Percentiles rank a stretch among this genome's conserved stretches.
These are phyloP conservation scores for Penicillium alfredii DNA, from an alignment of 495 filamentous ascomycete genomes.

Conservation along the genomic window DNA sequence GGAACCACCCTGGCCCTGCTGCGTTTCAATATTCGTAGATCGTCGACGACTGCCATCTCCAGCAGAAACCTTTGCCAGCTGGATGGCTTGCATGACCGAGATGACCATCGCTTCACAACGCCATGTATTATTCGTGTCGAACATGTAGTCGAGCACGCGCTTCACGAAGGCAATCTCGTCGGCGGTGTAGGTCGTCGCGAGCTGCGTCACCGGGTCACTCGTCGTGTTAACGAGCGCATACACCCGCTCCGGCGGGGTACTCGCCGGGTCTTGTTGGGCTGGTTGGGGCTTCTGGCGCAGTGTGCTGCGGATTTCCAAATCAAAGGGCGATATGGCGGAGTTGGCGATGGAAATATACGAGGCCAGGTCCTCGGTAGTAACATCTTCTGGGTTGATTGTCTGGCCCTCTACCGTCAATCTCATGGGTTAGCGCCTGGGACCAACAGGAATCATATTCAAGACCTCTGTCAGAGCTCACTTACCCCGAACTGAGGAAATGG, in stretches of 20 bases:
- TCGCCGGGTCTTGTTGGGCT: constrained; percentile 5
- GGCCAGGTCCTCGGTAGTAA: constrained; percentile 63
- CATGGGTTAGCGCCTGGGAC: too few species aligned
- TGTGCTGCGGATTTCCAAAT: constrained; percentile 76
- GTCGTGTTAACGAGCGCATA: constrained; percentile 87
- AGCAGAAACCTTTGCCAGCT: constrained; percentile 26
- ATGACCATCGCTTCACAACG: constrained; percentile 76
- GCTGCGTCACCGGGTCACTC: constrained; percentile 74
- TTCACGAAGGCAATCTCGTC: constrained; percentile 92
- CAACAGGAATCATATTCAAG: too few species aligned
- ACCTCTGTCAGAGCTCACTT: not conserved
- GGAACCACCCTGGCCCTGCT: constrained; percentile 33
- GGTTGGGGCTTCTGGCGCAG: constrained; percentile 49
- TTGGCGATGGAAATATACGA: constrained; percentile 66
- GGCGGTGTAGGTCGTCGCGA: constrained; percentile 71
- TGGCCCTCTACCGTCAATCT: constrained; percentile 40
- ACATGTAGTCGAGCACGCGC: constrained; percentile 85
- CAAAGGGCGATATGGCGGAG: constrained; percentile 65
- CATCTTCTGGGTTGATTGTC: constrained; percentile 44
- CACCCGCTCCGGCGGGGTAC: constrained; percentile 30
- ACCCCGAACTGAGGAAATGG: constrained; percentile 59
- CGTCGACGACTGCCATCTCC: constrained; percentile 29
- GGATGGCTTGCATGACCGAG: constrained; percentile 65
- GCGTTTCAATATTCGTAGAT: constrained; percentile 31
- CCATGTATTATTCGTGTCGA: constrained; percentile 73